A percentile compares a stretch with the other conserved stretches of the same genome.
Conservation (phyloP, 345 rosid species). For the Passiflora organensis region DNA sequence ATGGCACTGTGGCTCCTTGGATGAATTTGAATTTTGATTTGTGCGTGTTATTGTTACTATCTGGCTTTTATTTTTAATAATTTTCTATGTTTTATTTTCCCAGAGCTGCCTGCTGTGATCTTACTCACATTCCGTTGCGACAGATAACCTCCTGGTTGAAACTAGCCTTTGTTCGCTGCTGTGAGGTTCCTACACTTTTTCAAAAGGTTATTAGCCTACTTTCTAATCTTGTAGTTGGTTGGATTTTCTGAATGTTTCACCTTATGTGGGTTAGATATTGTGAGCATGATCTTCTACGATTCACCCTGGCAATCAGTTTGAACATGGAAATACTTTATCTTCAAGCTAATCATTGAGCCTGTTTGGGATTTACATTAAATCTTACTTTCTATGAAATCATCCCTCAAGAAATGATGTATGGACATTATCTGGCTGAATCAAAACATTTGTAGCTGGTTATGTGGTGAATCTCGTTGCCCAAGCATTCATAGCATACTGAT, state of each 20-base stretch:
- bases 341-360: too few species aligned
- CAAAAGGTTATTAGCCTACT: constrained; percentile 53
- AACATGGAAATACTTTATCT: too few species aligned
- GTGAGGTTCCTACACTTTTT: constrained; percentile 65
- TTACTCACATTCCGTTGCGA: constrained; percentile 43
- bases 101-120: constrained; percentile 64
- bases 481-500: too few species aligned
- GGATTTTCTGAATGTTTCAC: not conserved
- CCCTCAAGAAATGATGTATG: too few species aligned
- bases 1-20: not conserved
- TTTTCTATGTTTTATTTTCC: too few species aligned
- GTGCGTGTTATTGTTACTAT: not conserved
- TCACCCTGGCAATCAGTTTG: too few species aligned
- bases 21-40: not conserved
- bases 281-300: too few species aligned
- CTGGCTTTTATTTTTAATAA: not conserved
- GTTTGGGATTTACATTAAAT: too few species aligned
- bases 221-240: not conserved
- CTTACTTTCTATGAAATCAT: too few species aligned
- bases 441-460: too few species aligned
- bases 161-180: constrained; percentile 73
- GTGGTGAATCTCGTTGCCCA: too few species aligned
- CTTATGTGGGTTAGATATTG: not conserved
- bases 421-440: too few species aligned
- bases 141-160: constrained; percentile 59